Conservation (phyloP, 495 filamentous ascomycete genomes). For the Trichoderma erinaceum region DNA sequence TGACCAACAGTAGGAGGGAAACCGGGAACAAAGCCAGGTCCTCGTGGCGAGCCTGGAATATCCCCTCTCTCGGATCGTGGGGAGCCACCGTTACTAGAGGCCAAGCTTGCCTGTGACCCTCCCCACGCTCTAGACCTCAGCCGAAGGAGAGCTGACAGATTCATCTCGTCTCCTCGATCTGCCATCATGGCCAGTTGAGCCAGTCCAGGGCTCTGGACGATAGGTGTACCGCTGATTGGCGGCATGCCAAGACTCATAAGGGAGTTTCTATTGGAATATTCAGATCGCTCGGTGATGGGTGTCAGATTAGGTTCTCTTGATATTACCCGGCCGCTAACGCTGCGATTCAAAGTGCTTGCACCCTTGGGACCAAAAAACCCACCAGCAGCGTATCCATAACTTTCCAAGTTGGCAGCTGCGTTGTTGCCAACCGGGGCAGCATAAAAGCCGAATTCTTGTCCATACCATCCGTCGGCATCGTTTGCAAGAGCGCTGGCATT, state of each 20-base stretch:
- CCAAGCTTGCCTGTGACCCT: slow-evolving; percentile 67
- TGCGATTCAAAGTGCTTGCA: slow-evolving; percentile 54
- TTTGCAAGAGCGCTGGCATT: slow-evolving; percentile 91
- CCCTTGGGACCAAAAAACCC: slow-evolving; percentile 75
- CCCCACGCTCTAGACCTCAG: slow-evolving; percentile 72
- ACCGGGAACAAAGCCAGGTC: slow-evolving; percentile 5
- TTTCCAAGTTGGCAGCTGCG: slow-evolving; percentile 24
- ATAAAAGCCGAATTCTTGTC: slow-evolving; percentile 97
- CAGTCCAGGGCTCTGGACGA: slow-evolving; percentile 51
- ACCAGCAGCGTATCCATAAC: slow-evolving; percentile 60
- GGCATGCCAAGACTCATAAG: slow-evolving; percentile 67
- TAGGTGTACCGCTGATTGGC: slow-evolving; percentile 36
- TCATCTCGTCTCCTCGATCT: slow-evolving; percentile 59
- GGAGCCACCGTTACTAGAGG: slow-evolving; percentile 52
- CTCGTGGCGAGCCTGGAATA: slow-evolving; percentile 23
- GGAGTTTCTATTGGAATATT: slow-evolving; percentile 91
- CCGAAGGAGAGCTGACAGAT: slow-evolving; percentile 62
- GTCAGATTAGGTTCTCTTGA: slow-evolving; percentile 86
- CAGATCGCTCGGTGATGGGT: slow-evolving; percentile 91
- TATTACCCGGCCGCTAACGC: slow-evolving; percentile 60
- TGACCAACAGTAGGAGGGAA: slow-evolving; percentile 18
- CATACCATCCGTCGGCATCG: slow-evolving; percentile 89
- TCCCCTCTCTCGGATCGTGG: slow-evolving; percentile 39
- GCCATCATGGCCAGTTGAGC: slow-evolving; percentile 68
- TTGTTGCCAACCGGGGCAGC: slow-evolving; percentile 49